Evolutionary conservation across 169 alveolate genomes (phyloP), one percentile per base, ranked within the genome.

Genomic region (Cryptosporidium andersoni): DNA sequence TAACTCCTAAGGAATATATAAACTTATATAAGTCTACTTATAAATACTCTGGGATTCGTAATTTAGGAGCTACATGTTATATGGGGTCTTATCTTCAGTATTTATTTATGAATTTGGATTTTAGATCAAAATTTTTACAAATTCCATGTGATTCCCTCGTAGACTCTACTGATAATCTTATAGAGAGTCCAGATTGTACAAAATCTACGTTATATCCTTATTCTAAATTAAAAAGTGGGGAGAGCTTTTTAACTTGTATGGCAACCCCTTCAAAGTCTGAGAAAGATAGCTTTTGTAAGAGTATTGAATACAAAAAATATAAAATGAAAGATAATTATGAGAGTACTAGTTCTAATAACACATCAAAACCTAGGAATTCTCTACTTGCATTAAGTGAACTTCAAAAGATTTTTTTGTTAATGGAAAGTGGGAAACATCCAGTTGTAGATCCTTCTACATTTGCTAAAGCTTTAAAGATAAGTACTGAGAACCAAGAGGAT

Each of bases 81-180:
- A 74, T 74, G 85, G 85, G 85, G 47, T 74, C 85, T 4, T 74
- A 74, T 74, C 49, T 74, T 36, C 85, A 74, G 25, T 74, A 74
- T 74, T 74, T 74, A 42, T 74, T 74, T 74, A 74, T 74, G 85
- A 74, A 74, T 74, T 58, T 74, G 43, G 85, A 74, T 36, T 74
- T 74, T 42, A 74, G 85, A 39, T 74, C 85, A 37, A 74, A 36
- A n/a, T 74, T 74, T 60, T 58, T 74, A 45, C 36, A 60, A 12
- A 48, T 74, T 8, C 39, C 55, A 47, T 45, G 66, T 43, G 25
- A 34, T 12, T 60, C 47, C 12, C 48, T 3, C 37, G 2, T 5
- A 5, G 8, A 9, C 8, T 9, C 8, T 9, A 34, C 45, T 16
- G 39, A 34, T 60, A 14, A 60, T 1, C 16, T 4, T 5, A 60